Conservation (phyloP, 1,284 basidiomycete genomes). For the Leccinum angustisporum region DNA sequence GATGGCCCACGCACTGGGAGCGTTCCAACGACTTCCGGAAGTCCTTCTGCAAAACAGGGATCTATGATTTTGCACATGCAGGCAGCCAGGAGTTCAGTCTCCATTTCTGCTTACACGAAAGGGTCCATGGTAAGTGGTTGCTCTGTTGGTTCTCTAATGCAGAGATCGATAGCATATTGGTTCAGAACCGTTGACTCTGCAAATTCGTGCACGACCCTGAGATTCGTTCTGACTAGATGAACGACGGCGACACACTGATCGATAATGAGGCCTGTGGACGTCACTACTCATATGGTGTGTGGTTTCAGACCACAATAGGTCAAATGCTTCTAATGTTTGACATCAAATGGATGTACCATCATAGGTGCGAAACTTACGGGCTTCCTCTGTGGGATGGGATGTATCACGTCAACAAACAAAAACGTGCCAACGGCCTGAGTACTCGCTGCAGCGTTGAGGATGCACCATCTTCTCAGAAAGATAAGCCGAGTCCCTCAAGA, state of each 20-base stretch:
- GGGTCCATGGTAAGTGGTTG: slow-evolving; percentile 6
- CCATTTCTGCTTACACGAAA: slow-evolving; percentile 3
- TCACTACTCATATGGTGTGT: slow-evolving; percentile 1
- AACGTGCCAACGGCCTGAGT: neutral
- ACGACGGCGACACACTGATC: slow-evolving; percentile 5
- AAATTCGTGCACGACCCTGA: slow-evolving; percentile 13
- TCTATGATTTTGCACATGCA: neutral
- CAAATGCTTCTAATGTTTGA: neutral
- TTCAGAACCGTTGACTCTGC: neutral
- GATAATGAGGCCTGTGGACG: slow-evolving; percentile 3
- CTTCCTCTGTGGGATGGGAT: slow-evolving; percentile 1
- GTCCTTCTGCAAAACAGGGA: neutral
- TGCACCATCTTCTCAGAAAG: slow-evolving; percentile 20
- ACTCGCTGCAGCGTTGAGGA: neutral
- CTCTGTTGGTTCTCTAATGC: slow-evolving; percentile 9
- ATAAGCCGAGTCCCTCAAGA: slow-evolving; percentile 10
- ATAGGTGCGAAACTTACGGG: neutral
- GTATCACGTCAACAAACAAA: slow-evolving; percentile 16
- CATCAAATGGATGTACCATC: neutral
- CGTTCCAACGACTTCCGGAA: slow-evolving; percentile 1
- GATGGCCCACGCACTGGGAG: neutral
- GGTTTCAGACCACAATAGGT: slow-evolving; percentile 1
- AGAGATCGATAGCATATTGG: slow-evolving; percentile 14
- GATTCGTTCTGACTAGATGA: slow-evolving; percentile 1
- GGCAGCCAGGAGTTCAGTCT: neutral